A percentile compares a stretch with the other conserved stretches of the same genome.
phyloP scores from a whole-genome alignment of 768 basidiomycete genomes.

The Collybia sordida region DNA sequence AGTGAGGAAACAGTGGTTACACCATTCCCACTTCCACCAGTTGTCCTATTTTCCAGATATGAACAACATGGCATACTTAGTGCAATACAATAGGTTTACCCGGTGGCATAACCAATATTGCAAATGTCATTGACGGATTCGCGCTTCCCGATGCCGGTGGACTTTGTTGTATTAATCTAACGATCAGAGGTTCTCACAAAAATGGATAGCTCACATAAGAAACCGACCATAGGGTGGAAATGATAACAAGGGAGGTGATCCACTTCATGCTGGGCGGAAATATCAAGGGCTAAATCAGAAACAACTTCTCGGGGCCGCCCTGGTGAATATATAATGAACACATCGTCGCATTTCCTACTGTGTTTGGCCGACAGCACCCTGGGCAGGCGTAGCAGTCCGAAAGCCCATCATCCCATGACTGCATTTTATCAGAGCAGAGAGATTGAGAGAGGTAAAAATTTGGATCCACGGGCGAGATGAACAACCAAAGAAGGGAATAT shows the following conservation, averaged over 20 bases:
- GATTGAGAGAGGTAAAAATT: too few relatives aligned
- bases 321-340: too few relatives aligned
- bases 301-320: conserved; percentile 4
- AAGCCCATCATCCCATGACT: too few relatives aligned
- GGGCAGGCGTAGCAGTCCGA: too few relatives aligned
- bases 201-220: conserved; percentile 9
- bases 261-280: conserved; percentile 17
- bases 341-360: too few relatives aligned
- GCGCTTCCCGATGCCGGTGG: conserved; percentile 28
- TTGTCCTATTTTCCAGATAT: conserved; percentile 28
- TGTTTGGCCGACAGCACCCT: too few relatives aligned
- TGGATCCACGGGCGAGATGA: too few relatives aligned
- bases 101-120: conserved; percentile 38
- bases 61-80: neutral
- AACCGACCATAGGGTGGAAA: conserved; percentile 13
- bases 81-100: conserved; percentile 18
- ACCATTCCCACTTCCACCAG: conserved; percentile 43
- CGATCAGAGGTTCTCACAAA: neutral
- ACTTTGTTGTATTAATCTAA: neutral
- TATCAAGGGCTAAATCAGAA: neutral
- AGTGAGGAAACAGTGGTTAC: conserved; percentile 43
- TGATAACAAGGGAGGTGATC: conserved; percentile 17
- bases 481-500: too few relatives aligned
- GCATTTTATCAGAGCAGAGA: too few relatives aligned
- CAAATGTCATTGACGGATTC: conserved; percentile 37